Conservation (phyloP, 1,284 basidiomycete species). For the Ganoderma lingzhi region DNA sequence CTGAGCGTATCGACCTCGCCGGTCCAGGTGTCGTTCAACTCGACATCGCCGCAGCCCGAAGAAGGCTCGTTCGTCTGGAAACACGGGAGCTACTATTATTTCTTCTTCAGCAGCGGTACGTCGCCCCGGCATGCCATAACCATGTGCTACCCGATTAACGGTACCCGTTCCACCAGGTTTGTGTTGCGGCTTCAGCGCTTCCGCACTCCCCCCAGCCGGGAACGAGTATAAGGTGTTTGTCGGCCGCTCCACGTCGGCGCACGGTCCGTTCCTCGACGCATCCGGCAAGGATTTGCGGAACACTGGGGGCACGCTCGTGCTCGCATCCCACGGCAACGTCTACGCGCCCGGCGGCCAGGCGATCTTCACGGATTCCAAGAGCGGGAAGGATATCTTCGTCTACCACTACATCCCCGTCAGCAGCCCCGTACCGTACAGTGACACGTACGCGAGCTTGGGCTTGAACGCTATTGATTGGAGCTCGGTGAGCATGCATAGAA, state of each 20-base stretch:
- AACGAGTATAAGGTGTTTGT: slow-evolving; percentile 39
- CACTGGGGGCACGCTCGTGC: slow-evolving; percentile 43
- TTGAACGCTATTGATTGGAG: slow-evolving; percentile 35
- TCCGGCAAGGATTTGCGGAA: slow-evolving; percentile 35
- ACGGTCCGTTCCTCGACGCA: slow-evolving; percentile 43
- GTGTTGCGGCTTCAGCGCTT: slow-evolving; percentile 30
- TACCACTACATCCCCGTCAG: slow-evolving; percentile 33
- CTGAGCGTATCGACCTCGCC: slow-evolving; percentile 22
- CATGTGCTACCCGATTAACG: not conserved
- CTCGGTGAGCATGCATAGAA: slow-evolving; percentile 23
- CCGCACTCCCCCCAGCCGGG: slow-evolving; percentile 38
- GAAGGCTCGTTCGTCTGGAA: slow-evolving; percentile 34
- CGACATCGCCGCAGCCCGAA: slow-evolving; percentile 30
- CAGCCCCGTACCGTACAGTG: slow-evolving; percentile 28
- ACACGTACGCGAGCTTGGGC: slow-evolving; percentile 27
- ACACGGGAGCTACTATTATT: slow-evolving; percentile 34
- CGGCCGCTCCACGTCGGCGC: slow-evolving; percentile 40
- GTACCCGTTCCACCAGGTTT: slow-evolving; percentile 10
- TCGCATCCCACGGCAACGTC: slow-evolving; percentile 45
- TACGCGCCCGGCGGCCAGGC: slow-evolving; percentile 33
- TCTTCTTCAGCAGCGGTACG: slow-evolving; percentile 36
- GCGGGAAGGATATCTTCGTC: slow-evolving; percentile 32
- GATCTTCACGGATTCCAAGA: slow-evolving; percentile 32
- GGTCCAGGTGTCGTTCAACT: slow-evolving; percentile 32
- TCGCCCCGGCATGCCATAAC: not conserved